Conservation (phyloP, 352 stramenopile species). For the Phytophthora europaea region DNA sequence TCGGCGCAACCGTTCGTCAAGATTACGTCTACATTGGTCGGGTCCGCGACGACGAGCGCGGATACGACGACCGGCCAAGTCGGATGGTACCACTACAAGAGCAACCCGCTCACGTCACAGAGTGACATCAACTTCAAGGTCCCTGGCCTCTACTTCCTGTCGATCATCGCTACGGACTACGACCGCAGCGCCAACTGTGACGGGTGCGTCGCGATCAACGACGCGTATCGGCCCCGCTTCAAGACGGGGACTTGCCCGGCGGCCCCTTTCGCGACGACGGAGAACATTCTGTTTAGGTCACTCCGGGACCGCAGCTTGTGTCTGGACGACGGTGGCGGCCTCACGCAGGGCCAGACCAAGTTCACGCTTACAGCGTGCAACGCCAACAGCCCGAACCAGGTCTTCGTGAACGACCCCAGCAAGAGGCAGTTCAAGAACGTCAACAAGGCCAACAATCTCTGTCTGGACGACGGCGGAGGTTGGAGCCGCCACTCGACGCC, state of each 20-base stretch:
- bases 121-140: conserved; percentile 37
- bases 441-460: background rate
- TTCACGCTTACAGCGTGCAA: background rate
- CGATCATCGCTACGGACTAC: conserved; percentile 51
- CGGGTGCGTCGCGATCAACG: conserved; percentile 54
- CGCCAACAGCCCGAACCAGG: background rate
- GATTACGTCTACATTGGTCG: background rate
- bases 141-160: conserved; percentile 55
- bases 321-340: background rate
- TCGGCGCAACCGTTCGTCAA: conserved; percentile 9
- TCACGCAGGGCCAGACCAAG: background rate
- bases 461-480: background rate
- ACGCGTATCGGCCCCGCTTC: conserved; percentile 42
- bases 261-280: background rate
- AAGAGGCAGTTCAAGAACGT: background rate
- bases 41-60: background rate
- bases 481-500: background rate
- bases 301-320: background rate
- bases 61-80: background rate
- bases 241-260: background rate
- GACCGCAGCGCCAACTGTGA: conserved; percentile 31
- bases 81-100: conserved; percentile 53
- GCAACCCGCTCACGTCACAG: conserved; percentile 29
- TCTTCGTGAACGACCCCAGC: background rate
- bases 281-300: background rate